A percentile compares a stretch with the other conserved stretches of the same genome.
phyloP scores from a whole-genome alignment of 371 early-diverging fungal genomes.

The Mortierella polycephala region DNA sequence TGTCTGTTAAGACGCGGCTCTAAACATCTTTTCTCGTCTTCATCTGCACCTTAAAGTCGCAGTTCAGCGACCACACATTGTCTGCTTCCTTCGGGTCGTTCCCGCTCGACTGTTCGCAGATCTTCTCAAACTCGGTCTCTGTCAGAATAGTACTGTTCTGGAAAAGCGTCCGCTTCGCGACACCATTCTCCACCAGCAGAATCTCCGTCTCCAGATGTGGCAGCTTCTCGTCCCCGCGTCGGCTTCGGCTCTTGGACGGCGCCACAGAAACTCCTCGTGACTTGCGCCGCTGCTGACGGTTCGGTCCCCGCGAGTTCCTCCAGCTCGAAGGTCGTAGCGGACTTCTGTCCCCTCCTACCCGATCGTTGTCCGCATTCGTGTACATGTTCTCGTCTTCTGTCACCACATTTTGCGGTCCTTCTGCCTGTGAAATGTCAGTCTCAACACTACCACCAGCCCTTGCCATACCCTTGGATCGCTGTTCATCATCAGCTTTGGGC shows the following conservation, averaged over 20 bases:
- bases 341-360: no score
- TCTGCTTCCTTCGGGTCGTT: background rate
- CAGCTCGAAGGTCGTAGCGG: background rate
- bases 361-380: no score
- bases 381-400: no score
- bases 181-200: conserved; percentile 24
- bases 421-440: no score
- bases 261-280: background rate
- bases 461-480: no score
- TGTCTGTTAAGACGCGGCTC: no score
- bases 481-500: no score
- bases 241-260: background rate
- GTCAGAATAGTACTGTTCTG: conserved; percentile 32
- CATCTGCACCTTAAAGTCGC: conserved; percentile 34
- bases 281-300: conserved; percentile 1
- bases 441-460: no score
- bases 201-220: conserved; percentile 44
- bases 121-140: conserved; percentile 27
- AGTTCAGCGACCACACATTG: conserved; percentile 36
- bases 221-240: background rate
- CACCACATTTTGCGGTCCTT: no score
- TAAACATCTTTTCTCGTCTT: background rate
- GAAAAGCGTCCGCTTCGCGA: conserved; percentile 25
- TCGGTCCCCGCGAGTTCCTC: background rate
- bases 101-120: conserved; percentile 3